Conservation (phyloP, 2,329 filamentous ascomycete species). For the Talaromyces marneffei region DNA sequence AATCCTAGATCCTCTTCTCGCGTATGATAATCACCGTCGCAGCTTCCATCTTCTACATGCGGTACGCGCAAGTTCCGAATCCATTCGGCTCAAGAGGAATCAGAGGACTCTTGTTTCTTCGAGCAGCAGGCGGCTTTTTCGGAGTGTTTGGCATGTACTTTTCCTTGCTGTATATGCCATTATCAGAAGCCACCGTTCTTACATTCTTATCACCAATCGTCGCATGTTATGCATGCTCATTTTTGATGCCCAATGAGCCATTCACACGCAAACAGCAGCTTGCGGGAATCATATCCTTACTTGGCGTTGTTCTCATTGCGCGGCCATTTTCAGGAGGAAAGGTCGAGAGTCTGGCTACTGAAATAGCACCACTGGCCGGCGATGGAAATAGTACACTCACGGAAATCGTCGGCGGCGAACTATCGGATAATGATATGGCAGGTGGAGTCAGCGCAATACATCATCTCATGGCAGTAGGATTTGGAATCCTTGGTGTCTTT, state of each 20-base stretch:
- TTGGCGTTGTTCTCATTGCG: slow-evolving; percentile 78
- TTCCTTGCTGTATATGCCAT: slow-evolving; percentile 68
- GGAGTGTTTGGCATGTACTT: slow-evolving; percentile 76
- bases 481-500: slow-evolving; percentile 70
- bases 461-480: slow-evolving; percentile 62
- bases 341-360: slow-evolving; percentile 3
- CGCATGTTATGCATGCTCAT: slow-evolving; percentile 72
- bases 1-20: slow-evolving; percentile 62
- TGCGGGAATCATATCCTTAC: slow-evolving; percentile 66
- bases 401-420: not conserved
- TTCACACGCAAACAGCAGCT: slow-evolving; percentile 74
- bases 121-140: slow-evolving; percentile 68
- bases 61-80: slow-evolving; percentile 59
- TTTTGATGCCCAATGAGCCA: slow-evolving; percentile 64
- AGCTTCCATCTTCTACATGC: slow-evolving; percentile 67
- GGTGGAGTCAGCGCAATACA: slow-evolving; percentile 41
- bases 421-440: not conserved
- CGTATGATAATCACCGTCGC: slow-evolving; percentile 70
- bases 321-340: slow-evolving; percentile 48
- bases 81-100: slow-evolving; percentile 65
- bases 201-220: slow-evolving; percentile 79
- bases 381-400: slow-evolving; percentile 5
- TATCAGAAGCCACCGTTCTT: slow-evolving; percentile 83
- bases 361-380: not conserved
- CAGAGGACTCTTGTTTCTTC: slow-evolving; percentile 59